These are phyloP conservation scores for Aspergillus eucalypticola DNA, from an alignment of 2,329 filamentous ascomycete species.

Conservation along the genomic window DNA sequence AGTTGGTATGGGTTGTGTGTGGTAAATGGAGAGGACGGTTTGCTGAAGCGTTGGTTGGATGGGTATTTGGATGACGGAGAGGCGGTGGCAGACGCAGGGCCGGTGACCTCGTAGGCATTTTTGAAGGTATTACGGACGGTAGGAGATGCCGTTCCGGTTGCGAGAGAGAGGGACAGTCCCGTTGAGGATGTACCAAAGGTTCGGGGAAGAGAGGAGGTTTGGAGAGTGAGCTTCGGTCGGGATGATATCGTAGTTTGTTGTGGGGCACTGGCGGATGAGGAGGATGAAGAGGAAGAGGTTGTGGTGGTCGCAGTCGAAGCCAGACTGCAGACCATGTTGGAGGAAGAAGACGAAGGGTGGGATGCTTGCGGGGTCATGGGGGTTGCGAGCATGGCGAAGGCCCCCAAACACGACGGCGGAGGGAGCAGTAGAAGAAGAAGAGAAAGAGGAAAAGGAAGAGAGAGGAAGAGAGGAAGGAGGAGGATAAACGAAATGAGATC, in stretches of 20 bases:
- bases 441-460: constrained; percentile 3
- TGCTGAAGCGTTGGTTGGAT: constrained; percentile 27
- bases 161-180: constrained; percentile 55
- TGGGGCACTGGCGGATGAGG: too few relatives aligned
- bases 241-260: too few relatives aligned
- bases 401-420: constrained; percentile 10
- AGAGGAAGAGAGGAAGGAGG: constrained; percentile 1
- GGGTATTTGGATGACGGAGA: constrained; percentile 35
- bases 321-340: constrained; percentile 21
- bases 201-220: constrained; percentile 54
- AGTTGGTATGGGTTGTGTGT: constrained; percentile 41
- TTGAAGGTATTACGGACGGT: constrained; percentile 63
- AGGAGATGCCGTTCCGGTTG: constrained; percentile 55
- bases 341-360: constrained; percentile 5
- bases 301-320: constrained; percentile 14
- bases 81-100: constrained; percentile 40
- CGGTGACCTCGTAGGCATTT: constrained; percentile 57
- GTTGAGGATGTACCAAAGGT: constrained; percentile 57
- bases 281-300: background rate
- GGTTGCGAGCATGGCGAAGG: constrained; percentile 26
- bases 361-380: constrained; percentile 25
- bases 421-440: background rate
- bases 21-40: constrained; percentile 34
- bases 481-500: background rate
- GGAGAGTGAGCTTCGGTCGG: constrained; percentile 62